These are phyloP conservation scores for Psilocybe cyanescens DNA, from an alignment of 768 basidiomycete genomes.

Conservation along the genomic window DNA sequence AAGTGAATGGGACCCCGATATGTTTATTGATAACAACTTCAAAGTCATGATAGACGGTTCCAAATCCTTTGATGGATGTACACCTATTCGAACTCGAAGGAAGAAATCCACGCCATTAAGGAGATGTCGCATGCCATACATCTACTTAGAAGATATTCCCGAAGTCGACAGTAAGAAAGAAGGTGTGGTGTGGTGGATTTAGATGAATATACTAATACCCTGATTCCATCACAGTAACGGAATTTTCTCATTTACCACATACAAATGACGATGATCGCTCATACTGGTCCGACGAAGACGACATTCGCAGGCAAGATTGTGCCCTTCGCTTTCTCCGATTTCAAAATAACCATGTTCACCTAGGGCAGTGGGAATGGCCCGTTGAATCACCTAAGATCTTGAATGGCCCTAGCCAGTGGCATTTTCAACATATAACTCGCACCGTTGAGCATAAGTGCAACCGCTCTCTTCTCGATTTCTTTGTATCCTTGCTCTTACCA, in stretches of 20 bases:
- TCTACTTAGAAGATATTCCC: slow-evolving; percentile 21
- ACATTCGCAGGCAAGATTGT: slow-evolving; percentile 9
- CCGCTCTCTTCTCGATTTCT: neutral
- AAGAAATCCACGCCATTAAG: slow-evolving; percentile 4
- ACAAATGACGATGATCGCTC: neutral
- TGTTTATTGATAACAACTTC: slow-evolving; percentile 53
- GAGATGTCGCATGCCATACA: slow-evolving; percentile 5
- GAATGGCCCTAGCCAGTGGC: no score
- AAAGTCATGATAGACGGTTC: slow-evolving; percentile 44
- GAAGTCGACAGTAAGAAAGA: slow-evolving; percentile 19
- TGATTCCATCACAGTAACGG: slow-evolving; percentile 11
- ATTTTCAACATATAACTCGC: no score
- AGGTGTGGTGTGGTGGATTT: neutral
- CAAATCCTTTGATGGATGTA: slow-evolving; percentile 6
- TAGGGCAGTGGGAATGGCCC: neutral
- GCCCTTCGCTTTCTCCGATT: neutral
- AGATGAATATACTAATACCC: neutral
- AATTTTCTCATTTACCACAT: neutral
- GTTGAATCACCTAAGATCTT: neutral
- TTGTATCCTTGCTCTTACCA: neutral
- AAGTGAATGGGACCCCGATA: slow-evolving; percentile 51
- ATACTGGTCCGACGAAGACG: slow-evolving; percentile 14
- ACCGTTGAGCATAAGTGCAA: neutral
- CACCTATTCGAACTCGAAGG: neutral
- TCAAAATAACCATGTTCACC: neutral